Conservation (phyloP, 306 rosid species). For the Oemleria cerasiformis region DNA sequence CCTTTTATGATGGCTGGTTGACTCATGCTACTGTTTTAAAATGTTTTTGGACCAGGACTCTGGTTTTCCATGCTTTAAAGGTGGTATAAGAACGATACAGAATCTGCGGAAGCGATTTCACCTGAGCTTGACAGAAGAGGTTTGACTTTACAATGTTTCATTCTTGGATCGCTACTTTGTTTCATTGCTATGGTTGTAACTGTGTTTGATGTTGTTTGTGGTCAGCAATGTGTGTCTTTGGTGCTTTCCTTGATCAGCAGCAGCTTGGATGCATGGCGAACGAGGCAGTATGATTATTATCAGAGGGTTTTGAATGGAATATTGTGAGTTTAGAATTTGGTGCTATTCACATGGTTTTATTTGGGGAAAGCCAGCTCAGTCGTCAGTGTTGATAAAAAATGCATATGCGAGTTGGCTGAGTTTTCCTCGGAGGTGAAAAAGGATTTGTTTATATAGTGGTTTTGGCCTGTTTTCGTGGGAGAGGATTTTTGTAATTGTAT, state of each 20-base stretch:
- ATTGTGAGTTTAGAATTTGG: slow-evolving; percentile 50
- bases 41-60: slow-evolving; percentile 70
- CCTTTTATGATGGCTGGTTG: slow-evolving; percentile 6
- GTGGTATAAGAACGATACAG: slow-evolving; percentile 92
- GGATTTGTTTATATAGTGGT: slow-evolving; percentile 29
- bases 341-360: slow-evolving; percentile 36
- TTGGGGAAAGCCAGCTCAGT: slow-evolving; percentile 34
- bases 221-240: slow-evolving; percentile 97
- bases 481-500: slow-evolving; percentile 39
- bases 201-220: neutral
- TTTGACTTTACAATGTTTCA: slow-evolving; percentile 26
- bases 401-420: slow-evolving; percentile 38
- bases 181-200: slow-evolving; percentile 28
- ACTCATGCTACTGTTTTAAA: slow-evolving; percentile 24
- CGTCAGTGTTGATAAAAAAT: slow-evolving; percentile 20
- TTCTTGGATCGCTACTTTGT: neutral
- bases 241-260: slow-evolving; percentile 96
- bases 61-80: slow-evolving; percentile 97
- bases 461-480: slow-evolving; percentile 36
- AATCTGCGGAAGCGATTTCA: slow-evolving; percentile 94
- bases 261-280: slow-evolving; percentile 99
- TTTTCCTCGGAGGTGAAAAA: slow-evolving; percentile 22
- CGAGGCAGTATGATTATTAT: slow-evolving; percentile 97
- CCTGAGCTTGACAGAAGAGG: slow-evolving; percentile 96
- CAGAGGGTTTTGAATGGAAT: slow-evolving; percentile 97